Conservation (phyloP, 441 rosid species). For the Macaranga tanarius region DNA sequence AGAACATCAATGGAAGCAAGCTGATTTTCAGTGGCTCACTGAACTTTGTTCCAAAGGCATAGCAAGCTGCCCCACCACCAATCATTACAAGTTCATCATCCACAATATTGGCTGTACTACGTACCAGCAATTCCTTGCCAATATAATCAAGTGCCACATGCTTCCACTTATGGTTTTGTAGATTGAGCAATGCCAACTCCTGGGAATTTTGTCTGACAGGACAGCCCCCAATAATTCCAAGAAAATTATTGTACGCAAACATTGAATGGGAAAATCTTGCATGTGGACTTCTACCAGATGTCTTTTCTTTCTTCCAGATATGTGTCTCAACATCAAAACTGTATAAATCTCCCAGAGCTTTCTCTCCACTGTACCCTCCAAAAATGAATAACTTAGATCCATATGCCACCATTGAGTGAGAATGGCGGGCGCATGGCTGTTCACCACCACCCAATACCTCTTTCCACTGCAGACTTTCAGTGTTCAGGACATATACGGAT, state of each 20-base stretch:
- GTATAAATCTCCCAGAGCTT: conserved; percentile 71
- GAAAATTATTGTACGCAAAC: conserved; percentile 61
- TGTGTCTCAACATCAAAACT: conserved; percentile 62
- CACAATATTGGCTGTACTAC: conserved; percentile 65
- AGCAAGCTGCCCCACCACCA: conserved; percentile 98
- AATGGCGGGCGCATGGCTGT: conserved; percentile 82
- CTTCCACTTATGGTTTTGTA: conserved; percentile 56
- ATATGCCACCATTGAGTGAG: conserved; percentile 81
- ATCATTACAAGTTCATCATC: conserved; percentile 70
- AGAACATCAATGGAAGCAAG: conserved; percentile 48
- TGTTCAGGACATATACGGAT: conserved; percentile 56
- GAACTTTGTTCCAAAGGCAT: conserved; percentile 95
- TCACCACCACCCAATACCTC: conserved; percentile 53
- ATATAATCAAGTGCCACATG: conserved; percentile 56
- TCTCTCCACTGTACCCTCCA: conserved; percentile 81
- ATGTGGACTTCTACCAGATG: conserved; percentile 67
- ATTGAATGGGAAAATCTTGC: conserved; percentile 90
- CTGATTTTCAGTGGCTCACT: conserved; percentile 72
- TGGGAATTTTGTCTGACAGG: conserved; percentile 72
- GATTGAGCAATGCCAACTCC: conserved; percentile 73
- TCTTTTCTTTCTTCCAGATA: conserved; percentile 70
- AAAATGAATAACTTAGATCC: conserved; percentile 63
- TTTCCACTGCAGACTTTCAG: conserved; percentile 60
- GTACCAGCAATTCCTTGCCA: conserved; percentile 71
- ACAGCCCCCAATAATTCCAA: conserved; percentile 93